Percentiles rank a stretch among this genome's conserved stretches.
phyloP scores from a whole-genome alignment of 2,329 filamentous ascomycete genomes.

The Teratosphaeriaceae sp. region DNA sequence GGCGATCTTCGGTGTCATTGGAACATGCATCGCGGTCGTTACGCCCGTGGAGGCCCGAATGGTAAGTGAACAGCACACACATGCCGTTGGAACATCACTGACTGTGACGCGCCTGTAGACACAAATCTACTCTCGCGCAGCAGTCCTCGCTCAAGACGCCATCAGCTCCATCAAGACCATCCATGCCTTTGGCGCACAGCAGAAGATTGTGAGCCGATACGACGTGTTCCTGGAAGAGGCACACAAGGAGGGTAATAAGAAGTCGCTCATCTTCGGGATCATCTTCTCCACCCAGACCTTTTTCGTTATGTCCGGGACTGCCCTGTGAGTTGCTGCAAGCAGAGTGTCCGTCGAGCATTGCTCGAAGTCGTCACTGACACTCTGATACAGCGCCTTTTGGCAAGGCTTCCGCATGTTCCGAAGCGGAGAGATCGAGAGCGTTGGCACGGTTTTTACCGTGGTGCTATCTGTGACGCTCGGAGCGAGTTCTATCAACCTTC shows the following conservation, averaged over 20 bases:
- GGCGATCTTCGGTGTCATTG: constrained; percentile 31
- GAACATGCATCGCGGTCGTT: constrained; percentile 29
- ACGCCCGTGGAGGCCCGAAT: constrained; percentile 31
- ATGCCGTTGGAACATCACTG: neutral
- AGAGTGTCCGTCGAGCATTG: too few relatives aligned
- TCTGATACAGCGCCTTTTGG: constrained; percentile 41
- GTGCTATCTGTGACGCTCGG: constrained; percentile 26
- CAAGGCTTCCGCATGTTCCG: constrained; percentile 35
- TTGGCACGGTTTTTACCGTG: constrained; percentile 31
- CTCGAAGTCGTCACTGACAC: too few relatives aligned
- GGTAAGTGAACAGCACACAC: constrained; percentile 15
- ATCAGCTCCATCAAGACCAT: constrained; percentile 46
- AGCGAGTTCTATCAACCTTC: constrained; percentile 31
- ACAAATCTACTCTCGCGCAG: constrained; percentile 38
- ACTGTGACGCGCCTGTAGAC: constrained; percentile 9
- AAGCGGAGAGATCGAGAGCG: constrained; percentile 25
- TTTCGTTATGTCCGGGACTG: constrained; percentile 34
- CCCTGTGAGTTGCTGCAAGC: too few relatives aligned
- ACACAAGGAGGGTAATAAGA: constrained; percentile 39
- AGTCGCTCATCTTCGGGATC: constrained; percentile 37
- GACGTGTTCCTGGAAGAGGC: constrained; percentile 38
- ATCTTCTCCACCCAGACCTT: constrained; percentile 39
- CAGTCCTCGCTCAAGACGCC: constrained; percentile 44
- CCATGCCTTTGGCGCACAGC: constrained; percentile 42
- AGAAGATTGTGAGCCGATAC: constrained; percentile 38